phyloP scores from a whole-genome alignment of 495 filamentous ascomycete genomes.

The Terfezia boudieri region DNA sequence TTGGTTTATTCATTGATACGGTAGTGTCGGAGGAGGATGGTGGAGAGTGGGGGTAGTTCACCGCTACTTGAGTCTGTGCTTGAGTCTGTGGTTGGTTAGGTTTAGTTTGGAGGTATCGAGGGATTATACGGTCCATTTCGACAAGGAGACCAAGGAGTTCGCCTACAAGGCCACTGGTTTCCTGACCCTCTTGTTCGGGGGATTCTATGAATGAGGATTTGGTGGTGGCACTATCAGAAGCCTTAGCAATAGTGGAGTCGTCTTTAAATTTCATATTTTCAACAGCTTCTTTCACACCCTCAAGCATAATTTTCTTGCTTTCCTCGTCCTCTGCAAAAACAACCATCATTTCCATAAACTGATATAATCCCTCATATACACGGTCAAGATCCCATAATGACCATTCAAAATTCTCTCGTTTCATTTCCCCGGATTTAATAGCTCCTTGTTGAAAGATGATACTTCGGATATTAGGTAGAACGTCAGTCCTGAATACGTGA shows the following conservation, averaged over 20 bases:
- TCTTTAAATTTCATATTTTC: conserved; percentile 2
- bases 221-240: neutral
- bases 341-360: conserved; percentile 58
- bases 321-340: conserved; percentile 44
- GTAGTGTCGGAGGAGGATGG: neutral
- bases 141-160: conserved; percentile 13
- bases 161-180: conserved; percentile 7
- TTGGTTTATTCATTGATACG: neutral
- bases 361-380: conserved; percentile 44
- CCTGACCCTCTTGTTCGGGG: neutral
- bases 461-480: conserved; percentile 50
- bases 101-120: conserved; percentile 17
- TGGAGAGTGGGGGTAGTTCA: neutral
- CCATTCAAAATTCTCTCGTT: conserved; percentile 55
- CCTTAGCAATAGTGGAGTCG: too few relatives aligned
- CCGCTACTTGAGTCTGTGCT: neutral
- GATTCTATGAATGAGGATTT: too few relatives aligned
- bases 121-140: conserved; percentile 16
- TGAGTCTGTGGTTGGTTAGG: conserved; percentile 1
- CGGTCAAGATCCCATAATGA: conserved; percentile 65
- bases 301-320: conserved; percentile 10
- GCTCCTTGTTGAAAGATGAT: conserved; percentile 56
- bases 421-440: conserved; percentile 36
- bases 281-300: neutral
- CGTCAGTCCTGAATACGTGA: conserved; percentile 50